Conservation (phyloP, 2,329 filamentous ascomycete genomes). For the Hypocreales sp. region DNA sequence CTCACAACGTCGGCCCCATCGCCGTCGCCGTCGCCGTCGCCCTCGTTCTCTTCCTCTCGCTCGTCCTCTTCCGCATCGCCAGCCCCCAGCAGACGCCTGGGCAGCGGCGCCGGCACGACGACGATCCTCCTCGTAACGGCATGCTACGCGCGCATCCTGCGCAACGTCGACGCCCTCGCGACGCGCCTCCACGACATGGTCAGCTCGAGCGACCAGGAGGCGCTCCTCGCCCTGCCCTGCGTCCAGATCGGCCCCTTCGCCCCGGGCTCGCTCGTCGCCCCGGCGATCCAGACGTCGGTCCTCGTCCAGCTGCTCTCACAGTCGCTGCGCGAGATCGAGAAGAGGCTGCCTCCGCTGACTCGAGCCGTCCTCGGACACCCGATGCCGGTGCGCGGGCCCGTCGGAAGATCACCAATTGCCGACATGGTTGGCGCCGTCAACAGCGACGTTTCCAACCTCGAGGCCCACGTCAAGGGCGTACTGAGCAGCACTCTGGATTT, state of each 20-base stretch:
- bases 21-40: neutral
- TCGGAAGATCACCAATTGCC: neutral
- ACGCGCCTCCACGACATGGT: conserved; percentile 1
- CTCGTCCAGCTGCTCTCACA: conserved; percentile 2
- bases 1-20: neutral
- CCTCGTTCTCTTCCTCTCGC: neutral
- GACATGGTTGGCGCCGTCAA: conserved; percentile 1
- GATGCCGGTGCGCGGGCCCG: neutral
- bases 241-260: conserved; percentile 1
- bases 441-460: conserved; percentile 1
- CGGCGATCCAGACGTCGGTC: conserved; percentile 2
- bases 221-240: conserved; percentile 1
- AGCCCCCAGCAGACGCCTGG: neutral
- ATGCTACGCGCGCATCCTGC: conserved; percentile 2
- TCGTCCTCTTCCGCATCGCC: no score
- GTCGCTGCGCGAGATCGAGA: conserved; percentile 3
- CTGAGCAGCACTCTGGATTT: conserved; percentile 1
- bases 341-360: conserved; percentile 1
- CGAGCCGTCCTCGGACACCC: neutral
- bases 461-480: conserved; percentile 1
- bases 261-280: neutral
- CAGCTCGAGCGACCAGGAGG: conserved; percentile 1
- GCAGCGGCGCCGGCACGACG: conserved; percentile 1
- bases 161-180: conserved; percentile 1
- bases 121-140: conserved; percentile 2